These are phyloP conservation scores for Ceratobasidium sp. DNA, from an alignment of 1,284 basidiomycete genomes.

Conservation along the genomic window DNA sequence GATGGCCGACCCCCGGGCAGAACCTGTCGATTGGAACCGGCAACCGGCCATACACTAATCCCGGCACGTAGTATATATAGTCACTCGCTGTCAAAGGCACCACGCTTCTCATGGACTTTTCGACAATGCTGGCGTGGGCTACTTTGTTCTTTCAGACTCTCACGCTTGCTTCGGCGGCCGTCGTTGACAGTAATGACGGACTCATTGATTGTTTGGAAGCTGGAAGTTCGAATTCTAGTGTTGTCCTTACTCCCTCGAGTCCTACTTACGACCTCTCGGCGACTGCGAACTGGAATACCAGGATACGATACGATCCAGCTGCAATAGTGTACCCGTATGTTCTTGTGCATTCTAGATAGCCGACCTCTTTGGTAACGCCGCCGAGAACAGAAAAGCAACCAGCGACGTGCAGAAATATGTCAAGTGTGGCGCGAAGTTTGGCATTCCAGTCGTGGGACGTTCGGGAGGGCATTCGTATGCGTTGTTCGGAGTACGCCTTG, in stretches of 20 bases:
- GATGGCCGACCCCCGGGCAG: too few species aligned
- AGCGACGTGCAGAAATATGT: conserved; percentile 46
- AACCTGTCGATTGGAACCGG: too few species aligned
- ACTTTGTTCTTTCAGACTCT: conserved; percentile 17
- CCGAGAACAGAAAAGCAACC: conserved; percentile 24
- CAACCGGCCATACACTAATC: too few species aligned
- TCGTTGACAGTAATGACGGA: background rate
- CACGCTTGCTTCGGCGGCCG: background rate
- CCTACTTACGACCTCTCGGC: background rate
- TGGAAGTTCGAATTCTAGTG: background rate
- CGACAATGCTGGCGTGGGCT: too few species aligned
- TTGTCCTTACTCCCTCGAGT: background rate
- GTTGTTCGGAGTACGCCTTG: conserved; percentile 43
- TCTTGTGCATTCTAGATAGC: background rate
- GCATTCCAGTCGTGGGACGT: conserved; percentile 44
- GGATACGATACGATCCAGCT: conserved; percentile 45
- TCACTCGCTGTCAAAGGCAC: too few species aligned
- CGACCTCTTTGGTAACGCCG: background rate
- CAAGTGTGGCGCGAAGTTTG: conserved; percentile 44
- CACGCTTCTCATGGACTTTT: too few species aligned
- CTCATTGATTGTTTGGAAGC: background rate
- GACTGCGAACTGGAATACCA: conserved; percentile 42
- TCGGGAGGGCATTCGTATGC: conserved; percentile 50
- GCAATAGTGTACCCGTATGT: conserved; percentile 49
- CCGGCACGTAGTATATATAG: too few species aligned